phyloP scores from a whole-genome alignment of 2,329 filamentous ascomycete species.

The Aspergillus brasiliensis region DNA sequence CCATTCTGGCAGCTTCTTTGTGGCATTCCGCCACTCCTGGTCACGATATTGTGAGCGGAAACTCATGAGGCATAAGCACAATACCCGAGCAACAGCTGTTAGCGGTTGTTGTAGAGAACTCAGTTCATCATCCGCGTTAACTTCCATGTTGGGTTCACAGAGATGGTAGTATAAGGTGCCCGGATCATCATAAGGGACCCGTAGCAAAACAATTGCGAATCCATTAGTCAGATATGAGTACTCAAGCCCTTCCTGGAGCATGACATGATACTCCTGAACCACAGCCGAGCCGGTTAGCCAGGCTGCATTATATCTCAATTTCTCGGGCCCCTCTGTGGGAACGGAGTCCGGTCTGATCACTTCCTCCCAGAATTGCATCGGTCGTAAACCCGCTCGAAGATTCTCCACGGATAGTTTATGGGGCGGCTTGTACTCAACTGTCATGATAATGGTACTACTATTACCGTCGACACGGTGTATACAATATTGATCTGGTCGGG shows the following conservation, averaged over 20 bases:
- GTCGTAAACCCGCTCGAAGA: background rate
- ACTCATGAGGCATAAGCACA: slow-evolving; percentile 26
- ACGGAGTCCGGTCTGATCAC: background rate
- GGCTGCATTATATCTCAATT: background rate
- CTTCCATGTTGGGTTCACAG: background rate
- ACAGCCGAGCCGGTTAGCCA: background rate
- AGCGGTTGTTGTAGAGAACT: slow-evolving; percentile 5
- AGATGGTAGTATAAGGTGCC: background rate
- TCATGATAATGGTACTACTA: background rate
- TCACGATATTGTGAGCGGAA: slow-evolving; percentile 16
- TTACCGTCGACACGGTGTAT: background rate
- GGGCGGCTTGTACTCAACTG: background rate
- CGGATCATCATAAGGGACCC: background rate
- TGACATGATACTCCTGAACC: background rate
- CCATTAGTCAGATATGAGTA: background rate
- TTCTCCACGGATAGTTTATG: background rate
- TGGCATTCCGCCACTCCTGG: slow-evolving; percentile 22
- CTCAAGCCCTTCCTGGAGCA: background rate
- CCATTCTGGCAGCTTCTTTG: slow-evolving; percentile 19
- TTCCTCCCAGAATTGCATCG: background rate
- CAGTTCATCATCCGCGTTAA: background rate
- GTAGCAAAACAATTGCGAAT: background rate
- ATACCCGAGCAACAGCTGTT: slow-evolving; percentile 2
- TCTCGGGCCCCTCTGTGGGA: background rate
- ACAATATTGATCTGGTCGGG: background rate